A percentile compares a stretch with the other conserved stretches of the same genome.
phyloP scores from a whole-genome alignment of 805 yeast genomes.

The Candida ovalis region DNA sequence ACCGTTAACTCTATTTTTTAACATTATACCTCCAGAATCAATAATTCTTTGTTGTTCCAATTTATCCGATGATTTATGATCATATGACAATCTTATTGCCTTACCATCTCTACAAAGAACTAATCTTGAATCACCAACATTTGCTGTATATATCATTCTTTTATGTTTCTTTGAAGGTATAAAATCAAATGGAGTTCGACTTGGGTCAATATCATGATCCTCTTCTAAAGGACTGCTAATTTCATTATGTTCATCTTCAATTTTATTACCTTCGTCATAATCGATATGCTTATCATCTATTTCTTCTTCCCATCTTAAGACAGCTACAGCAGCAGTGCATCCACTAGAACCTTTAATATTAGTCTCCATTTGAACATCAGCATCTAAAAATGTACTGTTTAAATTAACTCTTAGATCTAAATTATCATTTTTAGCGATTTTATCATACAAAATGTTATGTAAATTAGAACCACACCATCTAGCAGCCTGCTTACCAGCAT shows the following conservation, averaged over 20 bases:
- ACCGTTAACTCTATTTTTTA: conserved; percentile 92
- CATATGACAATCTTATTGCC: conserved; percentile 81
- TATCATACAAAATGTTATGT: conserved; percentile 63
- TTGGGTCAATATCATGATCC: conserved; percentile 9
- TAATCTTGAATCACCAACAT: conserved; percentile 90
- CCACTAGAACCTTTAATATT: conserved; percentile 75
- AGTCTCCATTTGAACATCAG: conserved; percentile 64
- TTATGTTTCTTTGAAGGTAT: conserved; percentile 47
- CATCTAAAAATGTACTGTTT: conserved; percentile 65
- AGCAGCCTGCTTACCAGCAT: conserved; percentile 91
- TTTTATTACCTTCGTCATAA: neutral
- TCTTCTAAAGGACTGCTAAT: neutral
- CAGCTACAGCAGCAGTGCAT: conserved; percentile 93
- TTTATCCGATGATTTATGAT: conserved; percentile 85
- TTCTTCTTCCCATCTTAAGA: conserved; percentile 73
- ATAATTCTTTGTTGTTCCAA: conserved; percentile 74
- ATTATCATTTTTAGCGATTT: conserved; percentile 43
- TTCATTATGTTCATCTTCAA: neutral
- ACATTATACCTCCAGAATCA: conserved; percentile 77
- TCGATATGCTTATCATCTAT: conserved; percentile 13
- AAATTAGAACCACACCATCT: conserved; percentile 90
- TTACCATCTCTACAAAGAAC: conserved; percentile 71
- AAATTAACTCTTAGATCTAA: conserved; percentile 62
- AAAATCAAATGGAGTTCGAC: conserved; percentile 40
- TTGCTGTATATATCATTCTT: conserved; percentile 85